A percentile compares a stretch with the other conserved stretches of the same genome.
Conservation (phyloP, 148 eudicot genomes). For the Dianthus caryophyllus region DNA sequence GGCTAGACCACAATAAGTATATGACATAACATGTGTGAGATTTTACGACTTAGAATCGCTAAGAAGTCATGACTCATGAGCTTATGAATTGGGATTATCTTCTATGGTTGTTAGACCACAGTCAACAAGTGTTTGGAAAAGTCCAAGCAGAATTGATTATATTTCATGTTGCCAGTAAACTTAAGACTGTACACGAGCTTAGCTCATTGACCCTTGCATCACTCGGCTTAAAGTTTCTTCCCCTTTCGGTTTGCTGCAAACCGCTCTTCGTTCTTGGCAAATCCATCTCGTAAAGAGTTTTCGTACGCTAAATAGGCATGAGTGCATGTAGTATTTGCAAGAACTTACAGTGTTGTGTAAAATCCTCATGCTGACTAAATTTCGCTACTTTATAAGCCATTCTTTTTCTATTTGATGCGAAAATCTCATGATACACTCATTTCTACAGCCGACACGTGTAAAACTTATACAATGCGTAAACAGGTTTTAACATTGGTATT, state of each 20-base stretch:
- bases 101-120: neutral
- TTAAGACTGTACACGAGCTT: neutral
- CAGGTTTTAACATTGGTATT: constrained; percentile 59
- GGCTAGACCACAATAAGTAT: neutral
- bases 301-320: neutral
- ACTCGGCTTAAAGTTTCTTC: neutral
- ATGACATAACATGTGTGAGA: neutral
- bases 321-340: neutral
- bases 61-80: neutral
- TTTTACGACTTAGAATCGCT: neutral
- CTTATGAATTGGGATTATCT: neutral
- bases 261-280: neutral
- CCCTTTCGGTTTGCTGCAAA: neutral
- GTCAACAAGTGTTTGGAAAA: neutral
- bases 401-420: neutral
- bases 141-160: neutral
- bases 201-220: neutral
- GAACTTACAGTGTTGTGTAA: neutral
- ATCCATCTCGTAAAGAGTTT: neutral
- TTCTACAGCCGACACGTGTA: neutral
- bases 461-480: constrained; percentile 18
- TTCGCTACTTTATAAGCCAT: neutral
- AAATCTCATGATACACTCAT: neutral
- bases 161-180: neutral
- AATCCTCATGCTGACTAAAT: neutral